Base-by-base conservation (phyloP, 2,329 filamentous ascomycete genomes). In the Ceratocystis variospora region DNA sequence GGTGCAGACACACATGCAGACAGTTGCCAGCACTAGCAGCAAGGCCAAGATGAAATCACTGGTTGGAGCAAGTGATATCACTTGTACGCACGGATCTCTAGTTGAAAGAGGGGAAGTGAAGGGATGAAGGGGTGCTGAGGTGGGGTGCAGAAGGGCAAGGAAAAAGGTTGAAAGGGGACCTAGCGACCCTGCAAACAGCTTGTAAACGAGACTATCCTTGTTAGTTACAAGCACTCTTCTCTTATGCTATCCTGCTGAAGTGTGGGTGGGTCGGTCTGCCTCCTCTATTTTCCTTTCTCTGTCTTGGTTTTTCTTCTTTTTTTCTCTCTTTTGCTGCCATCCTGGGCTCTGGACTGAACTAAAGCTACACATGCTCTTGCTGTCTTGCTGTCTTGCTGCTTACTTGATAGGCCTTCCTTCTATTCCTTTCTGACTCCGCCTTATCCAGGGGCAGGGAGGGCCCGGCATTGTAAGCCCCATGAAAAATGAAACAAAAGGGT, bases 31-130 rank as follows among this genome's bases (percentile, higher is more conserved):
- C 46, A 50, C n/a, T 25, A 19, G 15, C 17, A 48, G 46, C 46
- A 41, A 12, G 37, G 10, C 37, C 12, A 41, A 41, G 33, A 12
- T 12, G 37, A 12, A 41, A 41, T 41, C 37, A 41, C 10, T 41
- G 8, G 33, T 8, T 8, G 10, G 10, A 1, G 50, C 19, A 25
- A 22, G 50, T 57, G 53, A 57, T 33, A 57, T 57, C 53, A 57
- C 10, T 31, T 22, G 37, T 12, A 12, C 15, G 53, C 53, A 57
- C 53, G 53, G 53, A 57, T 31, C 53, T 57, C 53, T 17, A 31
- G 10, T 57, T 57, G 25, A 57, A 57, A 57, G 53, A 57, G 53
- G 53, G 53, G 53, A 57, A 57, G 53, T 28, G 53, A 31, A 31
- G 45, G 45, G 19, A 48, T 15, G 50, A 55, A 8, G 10, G 22